Base-by-base conservation (phyloP, 1,284 basidiomycete genomes). In the Erythrobasidium hasegawianum region DNA sequence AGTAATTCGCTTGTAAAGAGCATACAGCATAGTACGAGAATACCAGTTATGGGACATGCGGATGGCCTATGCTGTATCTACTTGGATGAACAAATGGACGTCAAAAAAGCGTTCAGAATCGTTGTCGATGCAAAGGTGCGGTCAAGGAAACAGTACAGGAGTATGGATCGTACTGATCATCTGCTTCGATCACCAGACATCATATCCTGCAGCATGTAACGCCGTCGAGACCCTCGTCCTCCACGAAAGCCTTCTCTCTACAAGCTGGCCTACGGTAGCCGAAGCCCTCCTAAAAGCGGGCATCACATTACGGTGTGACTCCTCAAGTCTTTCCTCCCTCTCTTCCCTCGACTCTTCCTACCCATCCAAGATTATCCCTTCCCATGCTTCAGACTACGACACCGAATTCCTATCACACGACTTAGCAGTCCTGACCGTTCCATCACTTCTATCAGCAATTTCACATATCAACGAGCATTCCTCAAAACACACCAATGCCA, bases 41-140 rank as follows among this genome's bases (percentile, higher is more conserved):
- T 99, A 70, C 88, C 96, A 1, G 96, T 99, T 50, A 97, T 98
- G 93, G 96, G 96, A 0, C 96, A 99, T 75, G 95, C 96, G 3
- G 95, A 98, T 77, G 95, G 95, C 0, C 80, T 97, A 8, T 98
- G 95, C 77, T 83, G 86, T 4, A 86, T 94, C 1, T 97, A 88
- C 77, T 79, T 98, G 2, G 95, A 99, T 77, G 85, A 88, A 71
- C 82, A 83, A 39, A 95, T 94, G 0, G 84, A 88, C 71, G 73
- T 81, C 50, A 82, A 84, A 54, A 96, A 92, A 77, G 89, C 92
- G 0, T 79, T 88, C 39, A 82, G 90, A 13, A 83, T 97, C 8
- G 85, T 88, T 0, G 80, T 96, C 3, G 96, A 99, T 77, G 88
- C 91, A 13, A 99, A 98, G 83, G 93, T 93, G 70, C 56, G 81